These are phyloP conservation scores for Fusarium sp. DNA, from an alignment of 2,329 filamentous ascomycete genomes.

Conservation along the genomic window DNA sequence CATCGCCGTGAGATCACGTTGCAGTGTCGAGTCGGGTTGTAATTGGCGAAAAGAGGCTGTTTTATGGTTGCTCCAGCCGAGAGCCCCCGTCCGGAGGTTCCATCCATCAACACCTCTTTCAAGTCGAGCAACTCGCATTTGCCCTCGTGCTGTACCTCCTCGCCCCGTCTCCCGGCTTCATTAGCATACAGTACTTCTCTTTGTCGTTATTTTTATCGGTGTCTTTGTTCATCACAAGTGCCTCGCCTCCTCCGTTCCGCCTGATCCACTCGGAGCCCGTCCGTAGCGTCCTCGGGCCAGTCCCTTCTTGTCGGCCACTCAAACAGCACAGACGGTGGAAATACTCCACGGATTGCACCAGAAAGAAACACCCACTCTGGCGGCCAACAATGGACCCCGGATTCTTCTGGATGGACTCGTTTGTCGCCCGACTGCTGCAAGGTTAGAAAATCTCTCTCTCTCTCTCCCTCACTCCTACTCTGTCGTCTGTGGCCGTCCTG, in stretches of 20 bases:
- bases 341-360: constrained; percentile 28
- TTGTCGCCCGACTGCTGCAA: constrained; percentile 38
- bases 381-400: constrained; percentile 39
- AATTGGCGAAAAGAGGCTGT: constrained; percentile 18
- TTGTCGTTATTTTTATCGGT: not conserved
- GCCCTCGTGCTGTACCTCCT: not conserved
- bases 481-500: not conserved
- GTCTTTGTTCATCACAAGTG: not conserved
- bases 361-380: constrained; percentile 32
- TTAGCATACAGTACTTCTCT: not conserved
- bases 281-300: not conserved
- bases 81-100: not conserved
- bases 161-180: not conserved
- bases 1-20: constrained; percentile 1
- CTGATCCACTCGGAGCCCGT: not conserved
- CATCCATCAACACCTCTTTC: not conserved
- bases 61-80: not conserved
- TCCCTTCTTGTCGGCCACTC: constrained; percentile 1
- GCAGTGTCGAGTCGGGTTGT: not conserved
- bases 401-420: constrained; percentile 37
- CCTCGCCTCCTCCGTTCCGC: not conserved
- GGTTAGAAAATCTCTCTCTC: constrained; percentile 36
- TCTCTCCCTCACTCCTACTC: not conserved
- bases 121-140: not conserved
- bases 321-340: constrained; percentile 12